These are phyloP conservation scores for Coemansia sp. DNA, from an alignment of 192 early-diverging fungal species.

Conservation along the genomic window DNA sequence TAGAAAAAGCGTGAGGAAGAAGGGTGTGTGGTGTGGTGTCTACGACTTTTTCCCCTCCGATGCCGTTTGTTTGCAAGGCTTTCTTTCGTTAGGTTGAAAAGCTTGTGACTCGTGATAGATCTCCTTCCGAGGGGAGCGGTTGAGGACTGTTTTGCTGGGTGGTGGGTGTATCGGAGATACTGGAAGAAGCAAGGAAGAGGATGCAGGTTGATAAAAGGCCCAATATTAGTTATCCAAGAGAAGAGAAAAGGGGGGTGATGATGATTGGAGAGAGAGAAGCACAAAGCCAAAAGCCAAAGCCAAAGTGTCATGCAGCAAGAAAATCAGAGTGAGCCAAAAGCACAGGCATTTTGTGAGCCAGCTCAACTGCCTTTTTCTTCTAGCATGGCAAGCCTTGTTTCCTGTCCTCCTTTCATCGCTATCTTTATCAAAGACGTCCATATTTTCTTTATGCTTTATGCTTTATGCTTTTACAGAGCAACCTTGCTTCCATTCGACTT, in stretches of 20 bases:
- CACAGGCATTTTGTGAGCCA: too few species aligned
- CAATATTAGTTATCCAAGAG: neutral
- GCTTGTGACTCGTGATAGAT: constrained; percentile 6
- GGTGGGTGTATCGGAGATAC: too few species aligned
- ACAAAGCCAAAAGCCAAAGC: neutral
- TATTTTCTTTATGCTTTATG: neutral
- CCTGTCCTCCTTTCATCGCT: neutral
- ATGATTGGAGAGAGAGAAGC: neutral
- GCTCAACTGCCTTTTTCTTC: too few species aligned
- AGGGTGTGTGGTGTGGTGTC: too few species aligned
- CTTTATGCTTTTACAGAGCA: neutral
- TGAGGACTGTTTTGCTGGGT: neutral
- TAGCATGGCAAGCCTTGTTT: too few species aligned
- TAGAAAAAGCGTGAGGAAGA: constrained; percentile 8
- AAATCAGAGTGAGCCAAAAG: neutral
- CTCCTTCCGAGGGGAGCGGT: too few species aligned
- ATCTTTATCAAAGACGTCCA: neutral
- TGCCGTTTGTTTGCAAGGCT: too few species aligned
- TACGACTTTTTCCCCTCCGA: too few species aligned
- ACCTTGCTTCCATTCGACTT: neutral
- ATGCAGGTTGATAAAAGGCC: neutral
- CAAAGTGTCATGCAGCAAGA: constrained; percentile 3
- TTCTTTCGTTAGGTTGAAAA: too few species aligned
- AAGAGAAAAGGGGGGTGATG: neutral
- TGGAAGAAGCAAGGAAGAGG: neutral